Conservation (phyloP, 2,329 filamentous ascomycete species). For the Dactylellina haptotyla region DNA sequence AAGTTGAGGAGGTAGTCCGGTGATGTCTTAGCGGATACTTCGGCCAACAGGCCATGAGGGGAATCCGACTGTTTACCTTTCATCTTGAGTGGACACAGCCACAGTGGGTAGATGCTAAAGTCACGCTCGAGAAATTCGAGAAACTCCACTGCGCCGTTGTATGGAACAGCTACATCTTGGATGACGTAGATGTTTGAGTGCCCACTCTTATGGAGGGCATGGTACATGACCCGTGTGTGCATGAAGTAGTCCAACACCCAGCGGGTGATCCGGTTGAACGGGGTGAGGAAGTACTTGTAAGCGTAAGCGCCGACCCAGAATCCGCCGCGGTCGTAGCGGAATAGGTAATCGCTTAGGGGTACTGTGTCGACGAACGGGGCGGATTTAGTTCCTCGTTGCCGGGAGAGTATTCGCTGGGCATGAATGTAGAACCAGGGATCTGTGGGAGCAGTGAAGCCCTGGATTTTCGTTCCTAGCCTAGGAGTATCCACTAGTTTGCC, state of each 20-base stretch:
- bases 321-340: slow-evolving; percentile 75
- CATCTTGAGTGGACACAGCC: slow-evolving; percentile 68
- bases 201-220: slow-evolving; percentile 71
- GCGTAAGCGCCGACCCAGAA: slow-evolving; percentile 75
- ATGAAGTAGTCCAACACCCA: slow-evolving; percentile 71
- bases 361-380: slow-evolving; percentile 66
- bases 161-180: slow-evolving; percentile 52
- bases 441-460: slow-evolving; percentile 67
- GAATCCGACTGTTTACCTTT: slow-evolving; percentile 63
- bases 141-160: slow-evolving; percentile 35
- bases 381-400: slow-evolving; percentile 55
- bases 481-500: slow-evolving; percentile 68
- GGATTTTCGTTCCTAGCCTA: slow-evolving; percentile 60
- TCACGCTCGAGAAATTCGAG: slow-evolving; percentile 64
- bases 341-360: slow-evolving; percentile 74
- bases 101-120: slow-evolving; percentile 67
- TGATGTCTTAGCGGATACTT: slow-evolving; percentile 56
- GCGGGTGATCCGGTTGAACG: slow-evolving; percentile 73
- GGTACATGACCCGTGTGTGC: slow-evolving; percentile 73
- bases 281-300: slow-evolving; percentile 72
- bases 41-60: slow-evolving; percentile 65
- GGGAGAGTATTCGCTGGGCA: slow-evolving; percentile 65
- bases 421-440: slow-evolving; percentile 82
- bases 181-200: slow-evolving; percentile 64
- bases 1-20: slow-evolving; percentile 69